Base-by-base conservation (phyloP, 2,329 filamentous ascomycete genomes). In the Colletotrichum simmondsii region DNA sequence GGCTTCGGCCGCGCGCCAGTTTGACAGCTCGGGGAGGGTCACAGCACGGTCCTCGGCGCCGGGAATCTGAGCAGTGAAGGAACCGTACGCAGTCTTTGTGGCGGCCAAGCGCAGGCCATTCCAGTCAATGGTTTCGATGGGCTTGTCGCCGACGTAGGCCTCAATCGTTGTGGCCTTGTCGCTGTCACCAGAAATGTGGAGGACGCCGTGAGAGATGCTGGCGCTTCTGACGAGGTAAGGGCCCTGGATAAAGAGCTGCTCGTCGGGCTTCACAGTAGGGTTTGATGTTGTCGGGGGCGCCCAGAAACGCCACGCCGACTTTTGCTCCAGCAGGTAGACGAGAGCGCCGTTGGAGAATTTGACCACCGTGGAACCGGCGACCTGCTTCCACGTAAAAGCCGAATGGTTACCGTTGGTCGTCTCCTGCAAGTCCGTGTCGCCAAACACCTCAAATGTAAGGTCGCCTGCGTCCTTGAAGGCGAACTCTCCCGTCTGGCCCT, bases 1-100 rank as follows among this genome's bases (percentile, higher is more conserved):
- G 0, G 89, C 89, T 79, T 96, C 91, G 24, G 94, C 78, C 69
- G 90, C 91, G 78, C 91, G 91, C 94, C 94, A 96, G 1, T 87
- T 81, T 19, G 85, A 83, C 3, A 95, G 84, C 14, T 79, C 65
- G 0, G 93, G 93, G 1, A 94, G 76, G 1, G 78, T 77, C 54
- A 94, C 73, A 0, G 82, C 78, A 0, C 90, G 70, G 19, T 69
- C 70, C 54, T 72, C 70, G 24, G 70, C 65, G 32, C 70, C 70
- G 6, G 91, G 91, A 1, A 93, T 78, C 2, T 78, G 77, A 59
- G 92, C 77, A 4, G 83, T 80, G 1, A 91, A 91, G 10, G 84
- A 81, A 8, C 84, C 81, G 35, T 91, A 80, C 0, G 74, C 52
- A 3, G 81, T 80, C 61, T 81, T 81, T 30, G 79, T 81, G 12